These are phyloP conservation scores for Tanacetum coccineum DNA, from an alignment of 129 eudicot genomes.

Conservation along the genomic window DNA sequence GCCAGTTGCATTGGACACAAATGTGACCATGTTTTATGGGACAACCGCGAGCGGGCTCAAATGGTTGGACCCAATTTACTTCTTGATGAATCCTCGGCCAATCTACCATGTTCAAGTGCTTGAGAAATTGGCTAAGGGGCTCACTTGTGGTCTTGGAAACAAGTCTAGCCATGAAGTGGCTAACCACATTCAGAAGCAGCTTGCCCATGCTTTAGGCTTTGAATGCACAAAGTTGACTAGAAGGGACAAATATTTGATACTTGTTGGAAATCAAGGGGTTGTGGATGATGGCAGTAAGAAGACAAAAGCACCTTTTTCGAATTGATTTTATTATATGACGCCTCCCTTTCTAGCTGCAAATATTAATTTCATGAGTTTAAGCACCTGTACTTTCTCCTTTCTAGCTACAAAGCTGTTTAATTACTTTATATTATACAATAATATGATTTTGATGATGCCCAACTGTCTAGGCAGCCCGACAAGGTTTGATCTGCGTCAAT, in stretches of 20 bases:
- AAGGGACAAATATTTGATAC: conserved; percentile 49
- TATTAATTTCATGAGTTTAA: no score
- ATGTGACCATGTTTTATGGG: neutral
- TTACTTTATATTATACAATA: no score
- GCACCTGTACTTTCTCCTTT: no score
- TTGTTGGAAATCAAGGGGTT: conserved; percentile 33
- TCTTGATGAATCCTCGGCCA: conserved; percentile 59
- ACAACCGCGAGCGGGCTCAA: neutral
- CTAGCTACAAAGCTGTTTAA: no score
- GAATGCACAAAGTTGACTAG: conserved; percentile 58
- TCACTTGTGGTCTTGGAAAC: conserved; percentile 32
- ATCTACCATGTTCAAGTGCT: conserved; percentile 47
- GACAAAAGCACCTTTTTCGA: no score
- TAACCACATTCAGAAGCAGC: conserved; percentile 43
- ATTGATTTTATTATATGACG: no score
- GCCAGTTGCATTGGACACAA: neutral
- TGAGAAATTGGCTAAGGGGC: conserved; percentile 32
- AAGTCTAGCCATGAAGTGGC: conserved; percentile 50
- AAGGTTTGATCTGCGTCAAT: no score
- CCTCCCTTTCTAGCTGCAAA: no score
- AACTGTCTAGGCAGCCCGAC: no score
- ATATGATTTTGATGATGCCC: no score
- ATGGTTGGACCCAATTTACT: conserved; percentile 23
- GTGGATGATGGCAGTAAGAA: no score
- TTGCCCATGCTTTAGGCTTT: conserved; percentile 42